A percentile compares a stretch with the other conserved stretches of the same genome.
Evolutionary conservation across 306 rosid genomes (phyloP).

Genomic region (Boehmeria nivea): DNA sequence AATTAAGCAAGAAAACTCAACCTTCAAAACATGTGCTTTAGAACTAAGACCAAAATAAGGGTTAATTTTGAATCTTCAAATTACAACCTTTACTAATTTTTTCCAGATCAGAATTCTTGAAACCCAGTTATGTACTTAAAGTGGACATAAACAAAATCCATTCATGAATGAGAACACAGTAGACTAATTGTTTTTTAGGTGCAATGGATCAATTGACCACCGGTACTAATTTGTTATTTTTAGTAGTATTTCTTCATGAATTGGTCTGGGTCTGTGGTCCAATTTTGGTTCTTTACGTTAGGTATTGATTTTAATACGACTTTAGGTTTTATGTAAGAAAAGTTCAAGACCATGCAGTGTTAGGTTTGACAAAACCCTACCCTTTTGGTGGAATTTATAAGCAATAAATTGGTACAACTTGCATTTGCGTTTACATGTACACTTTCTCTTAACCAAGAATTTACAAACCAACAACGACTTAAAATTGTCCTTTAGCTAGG

Average conservation of each 20-base stretch:
- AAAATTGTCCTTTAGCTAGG: too few species aligned
- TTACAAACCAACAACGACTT: too few species aligned
- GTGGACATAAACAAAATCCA: background rate
- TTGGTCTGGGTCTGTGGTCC: conserved; percentile 9
- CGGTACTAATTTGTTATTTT: too few species aligned
- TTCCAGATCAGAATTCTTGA: too few species aligned
- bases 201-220: conserved; percentile 21
- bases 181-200: conserved; percentile 13
- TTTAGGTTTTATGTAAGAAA: background rate
- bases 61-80: too few species aligned
- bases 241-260: background rate
- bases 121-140: too few species aligned
- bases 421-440: conserved; percentile 1
- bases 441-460: too few species aligned
- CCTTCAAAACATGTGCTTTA: too few species aligned
- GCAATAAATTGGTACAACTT: background rate
- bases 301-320: background rate
- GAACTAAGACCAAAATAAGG: too few species aligned
- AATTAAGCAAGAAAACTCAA: too few species aligned
- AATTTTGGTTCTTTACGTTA: background rate
- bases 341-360: background rate
- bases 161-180: conserved; percentile 17
- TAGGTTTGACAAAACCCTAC: background rate
- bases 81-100: too few species aligned
- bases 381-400: background rate